A percentile compares a stretch with the other conserved stretches of the same genome.
Conservation (phyloP, 148 eudicot species). For the Vaccinium darrowii region DNA sequence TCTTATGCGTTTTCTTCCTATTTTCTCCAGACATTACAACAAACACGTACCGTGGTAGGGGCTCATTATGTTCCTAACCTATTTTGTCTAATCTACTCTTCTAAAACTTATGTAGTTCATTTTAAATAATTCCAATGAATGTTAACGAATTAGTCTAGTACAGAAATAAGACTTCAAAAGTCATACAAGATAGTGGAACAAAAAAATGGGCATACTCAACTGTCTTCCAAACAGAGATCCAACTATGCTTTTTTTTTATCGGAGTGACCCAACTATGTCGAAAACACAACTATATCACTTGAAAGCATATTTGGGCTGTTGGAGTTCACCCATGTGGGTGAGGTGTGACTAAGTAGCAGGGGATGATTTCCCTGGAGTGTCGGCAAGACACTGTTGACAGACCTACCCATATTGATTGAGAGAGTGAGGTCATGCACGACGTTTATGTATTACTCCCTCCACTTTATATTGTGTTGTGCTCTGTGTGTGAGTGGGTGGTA, state of each 20-base stretch:
- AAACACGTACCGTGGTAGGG: neutral
- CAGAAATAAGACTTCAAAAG: neutral
- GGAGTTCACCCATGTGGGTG: too few relatives aligned
- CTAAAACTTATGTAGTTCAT: neutral
- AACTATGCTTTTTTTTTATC: neutral
- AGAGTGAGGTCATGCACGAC: too few relatives aligned
- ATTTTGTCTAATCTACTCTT: neutral
- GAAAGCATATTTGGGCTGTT: neutral
- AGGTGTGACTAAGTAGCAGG: too few relatives aligned
- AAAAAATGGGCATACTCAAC: neutral
- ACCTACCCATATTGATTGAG: too few relatives aligned
- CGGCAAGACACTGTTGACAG: too few relatives aligned
- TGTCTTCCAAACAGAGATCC: neutral
- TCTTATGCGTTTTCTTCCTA: neutral
- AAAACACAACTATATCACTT: neutral
- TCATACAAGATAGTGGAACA: neutral
- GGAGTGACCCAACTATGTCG: neutral
- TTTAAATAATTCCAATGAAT: neutral
- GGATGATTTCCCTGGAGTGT: too few relatives aligned
- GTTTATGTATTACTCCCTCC: too few relatives aligned
- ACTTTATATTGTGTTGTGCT: too few relatives aligned
- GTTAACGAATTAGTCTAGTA: neutral
- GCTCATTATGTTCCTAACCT: neutral
- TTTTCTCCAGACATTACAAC: neutral
- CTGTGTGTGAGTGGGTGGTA: too few relatives aligned